These are phyloP conservation scores for Pholiota adiposa DNA, from an alignment of 1,284 basidiomycete genomes.

Conservation along the genomic window DNA sequence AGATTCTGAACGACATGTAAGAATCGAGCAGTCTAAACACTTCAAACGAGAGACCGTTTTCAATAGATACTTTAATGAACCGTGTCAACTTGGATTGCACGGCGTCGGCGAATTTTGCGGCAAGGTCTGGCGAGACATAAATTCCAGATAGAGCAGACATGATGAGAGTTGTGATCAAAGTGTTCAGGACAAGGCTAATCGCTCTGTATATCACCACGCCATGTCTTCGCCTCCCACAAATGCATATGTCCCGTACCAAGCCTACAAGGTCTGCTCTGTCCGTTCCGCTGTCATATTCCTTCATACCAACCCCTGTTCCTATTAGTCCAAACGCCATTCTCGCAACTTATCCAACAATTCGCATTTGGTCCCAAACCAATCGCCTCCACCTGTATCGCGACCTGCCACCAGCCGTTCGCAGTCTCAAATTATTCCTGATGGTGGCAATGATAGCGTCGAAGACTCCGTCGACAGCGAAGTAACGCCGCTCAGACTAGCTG, in stretches of 20 bases:
- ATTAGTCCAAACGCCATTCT: conserved; percentile 73
- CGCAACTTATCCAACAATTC: conserved; percentile 49
- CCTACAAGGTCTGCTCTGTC: conserved; percentile 60
- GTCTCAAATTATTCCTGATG: conserved; percentile 15
- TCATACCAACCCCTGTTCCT: conserved; percentile 11
- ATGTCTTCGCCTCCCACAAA: conserved; percentile 29
- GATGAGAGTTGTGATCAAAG: conserved; percentile 24
- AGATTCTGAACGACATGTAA: conserved; percentile 52
- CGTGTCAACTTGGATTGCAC: conserved; percentile 53
- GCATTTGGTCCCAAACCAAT: conserved; percentile 21
- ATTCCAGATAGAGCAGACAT: conserved; percentile 80
- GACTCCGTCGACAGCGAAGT: background rate
- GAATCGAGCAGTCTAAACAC: conserved; percentile 13
- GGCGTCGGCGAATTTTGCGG: conserved; percentile 59
- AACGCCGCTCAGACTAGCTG: background rate
- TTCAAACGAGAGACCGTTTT: conserved; percentile 57
- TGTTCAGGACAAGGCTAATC: conserved; percentile 4
- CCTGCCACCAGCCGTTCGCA: conserved; percentile 14
- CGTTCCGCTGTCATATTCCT: conserved; percentile 7
- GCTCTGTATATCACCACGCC: conserved; percentile 9
- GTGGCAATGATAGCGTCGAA: conserved; percentile 2
- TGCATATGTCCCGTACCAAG: conserved; percentile 66
- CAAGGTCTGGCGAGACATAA: conserved; percentile 54
- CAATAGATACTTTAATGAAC: conserved; percentile 77
- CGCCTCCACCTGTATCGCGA: conserved; percentile 23